phyloP scores from a whole-genome alignment of 177 flowering plant genomes.

The Telopea speciosissima region DNA sequence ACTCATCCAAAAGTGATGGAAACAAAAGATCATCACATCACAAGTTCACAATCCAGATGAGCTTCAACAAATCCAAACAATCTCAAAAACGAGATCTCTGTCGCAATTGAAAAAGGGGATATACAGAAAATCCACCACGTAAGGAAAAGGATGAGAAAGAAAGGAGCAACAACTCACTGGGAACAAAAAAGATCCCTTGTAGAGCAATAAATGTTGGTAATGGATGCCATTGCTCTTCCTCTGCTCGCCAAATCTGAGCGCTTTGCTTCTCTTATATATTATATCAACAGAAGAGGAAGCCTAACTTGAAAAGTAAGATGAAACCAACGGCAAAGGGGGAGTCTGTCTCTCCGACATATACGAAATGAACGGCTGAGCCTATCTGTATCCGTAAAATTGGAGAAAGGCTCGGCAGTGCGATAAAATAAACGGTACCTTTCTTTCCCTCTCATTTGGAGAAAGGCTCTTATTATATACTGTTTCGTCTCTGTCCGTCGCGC shows the following conservation, averaged over 20 bases:
- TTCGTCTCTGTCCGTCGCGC: too few species aligned
- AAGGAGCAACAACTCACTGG: conserved; percentile 27
- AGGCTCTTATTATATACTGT: too few species aligned
- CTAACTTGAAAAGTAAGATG: too few species aligned
- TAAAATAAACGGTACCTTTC: too few species aligned
- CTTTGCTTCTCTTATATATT: not conserved
- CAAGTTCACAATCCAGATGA: not conserved
- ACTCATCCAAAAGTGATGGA: not conserved
- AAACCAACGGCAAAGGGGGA: too few species aligned
- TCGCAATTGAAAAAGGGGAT: not conserved
- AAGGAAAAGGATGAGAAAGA: not conserved
- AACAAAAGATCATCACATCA: not conserved
- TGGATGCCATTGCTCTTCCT: conserved; percentile 30
- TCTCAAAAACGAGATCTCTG: not conserved
- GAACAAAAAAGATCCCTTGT: conserved; percentile 21
- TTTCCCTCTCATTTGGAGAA: too few species aligned
- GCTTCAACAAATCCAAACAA: not conserved
- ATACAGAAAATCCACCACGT: not conserved
- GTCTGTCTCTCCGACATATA: too few species aligned
- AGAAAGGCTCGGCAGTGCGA: too few species aligned
- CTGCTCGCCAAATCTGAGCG: conserved; percentile 1
- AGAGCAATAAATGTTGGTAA: conserved; percentile 26
- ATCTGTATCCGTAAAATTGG: too few species aligned
- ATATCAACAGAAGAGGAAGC: too few species aligned
- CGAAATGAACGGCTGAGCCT: too few species aligned